Evolutionary conservation across 2,329 filamentous ascomycete species (phyloP).

Genomic region (Penicillium sp.): DNA sequence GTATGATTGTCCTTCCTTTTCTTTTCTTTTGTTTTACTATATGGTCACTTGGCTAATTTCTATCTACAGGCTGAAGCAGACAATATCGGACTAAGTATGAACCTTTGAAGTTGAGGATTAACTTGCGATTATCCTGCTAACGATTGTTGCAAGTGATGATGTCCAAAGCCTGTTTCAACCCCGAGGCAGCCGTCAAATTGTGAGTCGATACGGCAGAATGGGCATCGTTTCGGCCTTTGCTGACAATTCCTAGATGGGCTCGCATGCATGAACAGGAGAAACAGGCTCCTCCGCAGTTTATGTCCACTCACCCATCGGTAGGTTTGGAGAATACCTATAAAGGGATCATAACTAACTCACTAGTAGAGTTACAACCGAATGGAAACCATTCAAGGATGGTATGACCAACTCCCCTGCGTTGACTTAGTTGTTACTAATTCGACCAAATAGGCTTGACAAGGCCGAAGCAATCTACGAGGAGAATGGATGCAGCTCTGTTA

Average conservation of each 20-base stretch:
- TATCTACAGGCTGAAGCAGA: slow-evolving; percentile 55
- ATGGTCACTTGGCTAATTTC: slow-evolving; percentile 8
- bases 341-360: not conserved
- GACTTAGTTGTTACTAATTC: slow-evolving; percentile 14
- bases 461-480: slow-evolving; percentile 41
- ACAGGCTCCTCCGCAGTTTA: slow-evolving; percentile 52
- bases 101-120: not conserved
- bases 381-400: slow-evolving; percentile 55
- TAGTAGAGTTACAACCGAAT: slow-evolving; percentile 51
- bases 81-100: slow-evolving; percentile 56
- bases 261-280: slow-evolving; percentile 52
- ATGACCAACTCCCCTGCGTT: slow-evolving; percentile 6
- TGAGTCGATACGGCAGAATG: slow-evolving; percentile 25
- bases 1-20: slow-evolving; percentile 22
- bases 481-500: slow-evolving; percentile 37
- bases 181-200: slow-evolving; percentile 54
- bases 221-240: not conserved
- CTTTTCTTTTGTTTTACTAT: too few species aligned
- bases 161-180: slow-evolving; percentile 60
- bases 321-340: not conserved
- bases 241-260: slow-evolving; percentile 42
- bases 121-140: slow-evolving; percentile 15
- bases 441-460: slow-evolving; percentile 35
- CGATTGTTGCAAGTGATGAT: slow-evolving; percentile 53
- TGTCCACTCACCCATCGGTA: slow-evolving; percentile 60